phyloP scores from a whole-genome alignment of 2,329 filamentous ascomycete genomes.

The Hypoxylon sp. region DNA sequence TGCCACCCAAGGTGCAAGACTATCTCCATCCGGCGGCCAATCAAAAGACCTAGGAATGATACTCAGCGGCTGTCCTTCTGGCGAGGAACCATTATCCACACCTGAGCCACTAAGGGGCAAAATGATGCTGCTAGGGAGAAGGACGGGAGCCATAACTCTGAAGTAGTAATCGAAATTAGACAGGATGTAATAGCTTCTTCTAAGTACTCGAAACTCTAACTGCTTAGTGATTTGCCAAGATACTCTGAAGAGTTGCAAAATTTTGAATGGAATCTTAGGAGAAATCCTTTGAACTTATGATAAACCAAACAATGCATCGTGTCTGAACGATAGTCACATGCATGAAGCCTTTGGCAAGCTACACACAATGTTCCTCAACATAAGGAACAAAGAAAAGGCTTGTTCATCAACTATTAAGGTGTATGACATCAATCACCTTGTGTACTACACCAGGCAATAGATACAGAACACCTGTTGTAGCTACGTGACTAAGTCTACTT shows the following conservation, averaged over 20 bases:
- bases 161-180: not conserved
- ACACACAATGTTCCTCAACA: not conserved
- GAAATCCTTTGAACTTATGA: not conserved
- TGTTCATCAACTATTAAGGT: not conserved
- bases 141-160: conserved; percentile 9
- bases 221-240: not conserved
- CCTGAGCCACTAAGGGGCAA: not conserved
- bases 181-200: not conserved
- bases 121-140: not conserved
- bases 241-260: not conserved
- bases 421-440: not conserved
- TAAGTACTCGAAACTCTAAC: not conserved
- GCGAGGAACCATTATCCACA: not conserved
- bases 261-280: not conserved
- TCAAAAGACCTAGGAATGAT: conserved; percentile 12
- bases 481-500: not conserved
- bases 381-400: conserved; percentile 3
- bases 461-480: not conserved
- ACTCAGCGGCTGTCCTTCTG: not conserved
- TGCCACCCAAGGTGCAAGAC: conserved; percentile 37
- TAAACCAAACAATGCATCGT: not conserved
- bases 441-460: not conserved
- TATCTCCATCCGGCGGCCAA: conserved; percentile 36
- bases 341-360: not conserved
- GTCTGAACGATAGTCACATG: not conserved